These are phyloP conservation scores for Penicillium paneum DNA, from an alignment of 2,329 filamentous ascomycete genomes.

Conservation along the genomic window DNA sequence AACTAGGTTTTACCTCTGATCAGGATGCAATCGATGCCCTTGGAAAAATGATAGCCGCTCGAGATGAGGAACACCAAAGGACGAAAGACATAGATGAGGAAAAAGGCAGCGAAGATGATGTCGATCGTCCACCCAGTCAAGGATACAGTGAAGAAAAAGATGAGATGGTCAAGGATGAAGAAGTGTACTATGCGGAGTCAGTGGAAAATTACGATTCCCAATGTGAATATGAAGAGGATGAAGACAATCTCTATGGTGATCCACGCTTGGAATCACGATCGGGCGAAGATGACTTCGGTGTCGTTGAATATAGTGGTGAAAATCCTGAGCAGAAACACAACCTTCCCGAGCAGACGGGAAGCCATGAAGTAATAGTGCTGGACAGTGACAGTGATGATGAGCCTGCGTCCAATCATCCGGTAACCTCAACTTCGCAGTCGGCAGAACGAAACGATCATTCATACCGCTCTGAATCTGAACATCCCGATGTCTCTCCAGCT, in stretches of 20 bases:
- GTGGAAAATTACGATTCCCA: constrained; percentile 6
- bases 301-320: constrained; percentile 15
- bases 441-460: not conserved
- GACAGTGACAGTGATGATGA: constrained; percentile 45
- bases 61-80: constrained; percentile 5
- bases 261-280: not conserved
- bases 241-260: constrained; percentile 12
- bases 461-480: not conserved
- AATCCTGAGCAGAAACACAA: constrained; percentile 6
- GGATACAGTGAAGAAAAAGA: constrained; percentile 8
- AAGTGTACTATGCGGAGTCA: constrained; percentile 3
- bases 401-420: constrained; percentile 10
- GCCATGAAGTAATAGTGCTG: constrained; percentile 40
- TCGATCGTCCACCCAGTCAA: not conserved
- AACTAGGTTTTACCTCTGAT: not conserved
- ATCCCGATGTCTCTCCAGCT: not conserved
- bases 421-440: not conserved
- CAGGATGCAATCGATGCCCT: constrained; percentile 5
- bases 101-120: constrained; percentile 3
- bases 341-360: constrained; percentile 6
- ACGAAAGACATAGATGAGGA: not conserved
- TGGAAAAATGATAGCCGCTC: not conserved
- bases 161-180: constrained; percentile 13
- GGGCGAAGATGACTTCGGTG: constrained; percentile 11
- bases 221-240: constrained; percentile 13